Base-by-base conservation (phyloP, 1,284 basidiomycete genomes). In the Leccinum pachyderme region DNA sequence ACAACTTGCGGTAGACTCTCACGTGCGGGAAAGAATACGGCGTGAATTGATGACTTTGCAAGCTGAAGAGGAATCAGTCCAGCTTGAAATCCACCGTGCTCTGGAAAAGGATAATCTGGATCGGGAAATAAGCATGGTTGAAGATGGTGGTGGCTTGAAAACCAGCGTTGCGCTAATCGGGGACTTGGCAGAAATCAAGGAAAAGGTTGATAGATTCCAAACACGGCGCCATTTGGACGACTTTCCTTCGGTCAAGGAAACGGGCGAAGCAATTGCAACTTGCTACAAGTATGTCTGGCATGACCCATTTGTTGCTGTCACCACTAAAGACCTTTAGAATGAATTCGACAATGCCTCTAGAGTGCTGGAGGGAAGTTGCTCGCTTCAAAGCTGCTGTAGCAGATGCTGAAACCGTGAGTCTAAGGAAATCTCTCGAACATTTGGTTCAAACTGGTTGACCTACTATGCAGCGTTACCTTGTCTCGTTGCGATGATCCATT, bases 51-150 rank as follows among this genome's bases (percentile, higher is more conserved):
- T 77, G 45, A 78, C 78, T 47, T 73, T 92, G 59, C 83, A 80
- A 44, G 74, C 77, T 39, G 82, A 88, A 63, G 89, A 91, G 66
- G 81, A 84, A 59, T 69, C 74, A 24, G 84, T 91, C 4, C 80
- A 78, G 43, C 72, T 75, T 51, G 81, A 89, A 69, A 89, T 92
- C 48, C 84, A 88, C 64, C 72, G 66, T 37, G 87, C 86, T 4
- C 74, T 92, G 37, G 87, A 91, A 74, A 87, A 84, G 73, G 89
- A 92, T 74, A 92, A 91, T 69, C 69, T 91, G 47, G 86, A 91
- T 70, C 78, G 79, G 54, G 90, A 91, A 71, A 77, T 81, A 75
- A 59, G 56, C 32, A 64, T 60, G 49, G 59, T 50, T n/a, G 65
- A 61, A 3, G 75, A 72, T 31, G 70, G 64, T 29, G 82, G 79